Base-by-base conservation (phyloP, 2,329 filamentous ascomycete genomes). In the Leptographium lundbergii region DNA sequence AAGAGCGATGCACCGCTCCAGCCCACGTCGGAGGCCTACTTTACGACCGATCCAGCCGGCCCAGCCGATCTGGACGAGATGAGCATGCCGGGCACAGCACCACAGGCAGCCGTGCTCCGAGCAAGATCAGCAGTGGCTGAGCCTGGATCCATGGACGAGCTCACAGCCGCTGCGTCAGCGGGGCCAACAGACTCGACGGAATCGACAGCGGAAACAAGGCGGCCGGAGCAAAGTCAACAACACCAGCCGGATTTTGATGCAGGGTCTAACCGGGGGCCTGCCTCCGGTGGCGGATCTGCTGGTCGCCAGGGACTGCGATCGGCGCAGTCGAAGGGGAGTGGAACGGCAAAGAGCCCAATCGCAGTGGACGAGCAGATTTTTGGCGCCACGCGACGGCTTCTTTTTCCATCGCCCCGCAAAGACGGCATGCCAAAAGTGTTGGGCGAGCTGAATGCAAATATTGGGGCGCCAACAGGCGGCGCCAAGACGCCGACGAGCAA, bases 331-430 rank as follows among this genome's bases (percentile, higher is more conserved):
- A 71, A 75, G 64, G 78, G 75, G 34, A 79, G 74, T 61, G 82
- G 81, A 53, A 81, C 79, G 34, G 77, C 75, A 19, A 72, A 79
- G 55, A 84, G 78, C 64, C 82, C 82, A 19, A 81, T 85, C 39
- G 73, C 77, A 32, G 63, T 81, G 6, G 77, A 78, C 39, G 65
- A 75, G 56, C 76, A 78, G 11, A n/a, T 27, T 39, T 72, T 80
- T 56, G 81, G 80, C 39, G 72, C 69, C 57, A 91, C 87, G 0
- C 79, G 87, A 61, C 79, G 89, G 60, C 71, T 91, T 2, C 76
- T 94, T 1, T 94, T 94, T 66, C 87, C 89, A 1, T 91, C 87
- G 0, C 88, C 88, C 2, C 79, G 84, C 51, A 87, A 86, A 63
- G 80, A 83, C 34, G 81, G 79, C 42, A 76, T 81, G 53, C 73